Base-by-base conservation (phyloP, 306 rosid species). In the Dryas octopetala region DNA sequence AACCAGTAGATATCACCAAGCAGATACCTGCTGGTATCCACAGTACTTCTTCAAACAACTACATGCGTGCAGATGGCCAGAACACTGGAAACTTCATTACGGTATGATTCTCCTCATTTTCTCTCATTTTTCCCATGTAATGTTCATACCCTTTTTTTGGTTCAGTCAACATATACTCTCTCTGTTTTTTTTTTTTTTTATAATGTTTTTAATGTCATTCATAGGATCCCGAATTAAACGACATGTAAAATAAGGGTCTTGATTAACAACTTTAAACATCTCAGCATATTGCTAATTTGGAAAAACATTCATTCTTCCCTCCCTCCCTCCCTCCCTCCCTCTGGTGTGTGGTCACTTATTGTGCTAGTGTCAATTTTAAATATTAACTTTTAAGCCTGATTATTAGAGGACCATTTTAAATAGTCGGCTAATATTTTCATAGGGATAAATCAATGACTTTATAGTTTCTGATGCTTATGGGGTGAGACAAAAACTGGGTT, bases 71-170 rank as follows among this genome's bases (percentile, higher is more conserved):
- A 52, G 98, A 95, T 82, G 98, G 98, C 64, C 98, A 86, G 85
- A 95, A 95, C 86, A 89, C 97, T 6, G 98, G 98, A 86, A 95
- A 87, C 87, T 95, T 95, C 85, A 89, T 95, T 78, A 95, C 98
- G 83, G 97, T 95, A 91, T 59, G 62, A 43, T 51, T 62, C 67
- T 59, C 12, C 74, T 58, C 45, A 12, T 53, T 69, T 16, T 74
- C 50, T 67, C 75, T 59, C 71, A 57, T 38, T 10, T 66, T 74
- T 73, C 74, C 53, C 70, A 9, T 49, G 60, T 68, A 49, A 41
- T 47, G 41, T 13, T 46, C 58, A 4, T 28, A 64, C 69, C 38
- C 8, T 8, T n/a, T 40, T 44, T 28, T 44, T 64, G 32, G 52
- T 6, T 50, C 23, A 15, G 46, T 63, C 60, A 16, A 38, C 41